Evolutionary conservation across 108 stramenopile species (phyloP), one percentile per base, ranked within the genome.

Genomic region (Pinguiococcus pyrenoidosus): DNA sequence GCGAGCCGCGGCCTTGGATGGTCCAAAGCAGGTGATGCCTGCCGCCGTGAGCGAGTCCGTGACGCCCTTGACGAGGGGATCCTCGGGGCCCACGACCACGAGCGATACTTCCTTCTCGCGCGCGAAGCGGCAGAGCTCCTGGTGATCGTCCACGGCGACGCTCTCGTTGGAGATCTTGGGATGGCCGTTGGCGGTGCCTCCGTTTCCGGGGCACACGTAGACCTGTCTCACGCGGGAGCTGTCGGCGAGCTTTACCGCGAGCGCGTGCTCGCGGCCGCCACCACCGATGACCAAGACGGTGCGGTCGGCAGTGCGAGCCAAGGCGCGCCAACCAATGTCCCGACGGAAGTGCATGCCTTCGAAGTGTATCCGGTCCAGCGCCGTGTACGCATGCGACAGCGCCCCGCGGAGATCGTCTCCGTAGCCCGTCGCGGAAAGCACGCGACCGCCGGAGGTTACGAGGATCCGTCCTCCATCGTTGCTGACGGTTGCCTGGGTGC

Each of bases 61-160:
- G 42, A 92, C 54, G 24, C 92, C 96, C 50, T 75, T 83, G 28
- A 95, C 93, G 27, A 99, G 64, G 0, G 96, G 96, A 23, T 76
- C 78, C 57, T 99, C 96, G 4, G 96, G 96, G 5, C 96, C 96
- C 20, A 99, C 87, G 29, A 89, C 88, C 56, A 66, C 68, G 2
- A 64, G 47, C 3, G 44, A 46, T 6, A 64, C 26, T 10, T 37
- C 46, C 3, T 50, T 49, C 14, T 36, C 38, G 16, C 12, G 21
- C 5, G 45, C 63, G 39, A 47, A 8, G 30, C 4, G 30, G 30
- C 6, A 41, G 14, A 26, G 32, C 24, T n/a, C 47, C 27, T 16
- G 37, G 30, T 32, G 6, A 25, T 56, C 54, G 5, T 17, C 14
- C 16, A 30, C 30, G 9, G 44, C 21, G 32, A 49, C 16, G 32